Conservation (phyloP, 768 basidiomycete species). For the Rhizopogon vulgaris region DNA sequence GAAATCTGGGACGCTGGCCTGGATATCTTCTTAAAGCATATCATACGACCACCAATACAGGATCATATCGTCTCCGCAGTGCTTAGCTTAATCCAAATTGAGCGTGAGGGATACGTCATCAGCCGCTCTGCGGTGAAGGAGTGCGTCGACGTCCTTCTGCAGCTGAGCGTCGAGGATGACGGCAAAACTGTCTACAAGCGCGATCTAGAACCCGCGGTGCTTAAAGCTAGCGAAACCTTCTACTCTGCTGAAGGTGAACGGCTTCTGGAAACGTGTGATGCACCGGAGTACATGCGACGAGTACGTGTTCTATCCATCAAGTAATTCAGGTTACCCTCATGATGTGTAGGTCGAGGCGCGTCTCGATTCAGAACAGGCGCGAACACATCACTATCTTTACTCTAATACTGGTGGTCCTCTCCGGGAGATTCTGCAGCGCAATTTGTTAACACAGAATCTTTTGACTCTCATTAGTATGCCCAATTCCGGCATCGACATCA, state of each 20-base stretch:
- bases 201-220: conserved; percentile 77
- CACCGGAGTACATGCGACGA: conserved; percentile 72
- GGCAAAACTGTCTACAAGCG: conserved; percentile 68
- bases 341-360: conserved; percentile 65
- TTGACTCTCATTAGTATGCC: conserved; percentile 68
- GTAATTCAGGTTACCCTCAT: conserved; percentile 6
- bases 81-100: conserved; percentile 80
- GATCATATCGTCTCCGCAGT: conserved; percentile 78
- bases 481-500: conserved; percentile 77
- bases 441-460: conserved; percentile 76
- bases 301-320: conserved; percentile 33
- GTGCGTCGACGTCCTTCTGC: conserved; percentile 78
- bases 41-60: conserved; percentile 77
- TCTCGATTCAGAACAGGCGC: conserved; percentile 75
- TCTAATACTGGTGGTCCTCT: conserved; percentile 65
- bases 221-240: conserved; percentile 72
- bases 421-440: conserved; percentile 66
- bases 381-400: conserved; percentile 83
- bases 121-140: conserved; percentile 88
- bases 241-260: conserved; percentile 71
- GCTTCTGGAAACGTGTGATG: conserved; percentile 69
- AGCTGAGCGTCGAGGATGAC: conserved; percentile 48
- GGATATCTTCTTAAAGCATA: conserved; percentile 74
- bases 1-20: conserved; percentile 79
- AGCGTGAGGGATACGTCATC: conserved; percentile 87